Conservation (phyloP, 768 basidiomycete genomes). For the Panellus pusillus region DNA sequence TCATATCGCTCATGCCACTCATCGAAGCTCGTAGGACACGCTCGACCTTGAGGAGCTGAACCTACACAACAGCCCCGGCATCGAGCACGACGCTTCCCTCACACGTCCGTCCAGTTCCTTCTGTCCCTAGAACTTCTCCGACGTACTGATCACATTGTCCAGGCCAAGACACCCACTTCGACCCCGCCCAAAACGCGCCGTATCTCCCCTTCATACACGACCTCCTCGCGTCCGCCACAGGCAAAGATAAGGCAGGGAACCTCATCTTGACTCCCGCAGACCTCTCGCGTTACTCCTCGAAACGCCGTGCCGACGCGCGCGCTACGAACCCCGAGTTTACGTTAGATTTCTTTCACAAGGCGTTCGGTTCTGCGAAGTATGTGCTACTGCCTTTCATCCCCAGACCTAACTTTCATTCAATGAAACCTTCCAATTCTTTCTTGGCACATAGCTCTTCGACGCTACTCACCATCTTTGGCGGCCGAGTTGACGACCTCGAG, state of each 20-base stretch:
- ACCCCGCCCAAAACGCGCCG: slow-evolving; percentile 38
- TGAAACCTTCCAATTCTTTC: too few relatives aligned
- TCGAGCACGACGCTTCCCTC: slow-evolving; percentile 43
- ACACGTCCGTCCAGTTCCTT: slow-evolving; percentile 26
- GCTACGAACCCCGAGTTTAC: slow-evolving; percentile 42
- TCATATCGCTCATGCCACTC: not conserved
- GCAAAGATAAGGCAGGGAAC: slow-evolving; percentile 34
- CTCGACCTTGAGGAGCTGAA: slow-evolving; percentile 48
- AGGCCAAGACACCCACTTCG: slow-evolving; percentile 53
- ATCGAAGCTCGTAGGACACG: slow-evolving; percentile 27
- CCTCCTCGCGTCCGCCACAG: slow-evolving; percentile 42
- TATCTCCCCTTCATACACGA: slow-evolving; percentile 39
- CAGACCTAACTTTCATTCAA: not conserved
- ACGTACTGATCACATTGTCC: not conserved
- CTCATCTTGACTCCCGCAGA: slow-evolving; percentile 39
- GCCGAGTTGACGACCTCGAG: slow-evolving; percentile 54
- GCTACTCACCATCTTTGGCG: slow-evolving; percentile 65
- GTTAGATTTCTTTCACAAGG: slow-evolving; percentile 31
- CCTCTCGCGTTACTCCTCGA: slow-evolving; percentile 38
- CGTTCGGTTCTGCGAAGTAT: slow-evolving; percentile 38
- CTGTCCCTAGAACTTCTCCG: not conserved
- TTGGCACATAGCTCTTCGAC: slow-evolving; percentile 51
- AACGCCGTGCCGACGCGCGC: slow-evolving; percentile 44
- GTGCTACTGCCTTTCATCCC: slow-evolving; percentile 18
- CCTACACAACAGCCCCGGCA: slow-evolving; percentile 42